These are phyloP conservation scores for Fusarium albosuccineum DNA, from an alignment of 2,329 filamentous ascomycete genomes.

Conservation along the genomic window DNA sequence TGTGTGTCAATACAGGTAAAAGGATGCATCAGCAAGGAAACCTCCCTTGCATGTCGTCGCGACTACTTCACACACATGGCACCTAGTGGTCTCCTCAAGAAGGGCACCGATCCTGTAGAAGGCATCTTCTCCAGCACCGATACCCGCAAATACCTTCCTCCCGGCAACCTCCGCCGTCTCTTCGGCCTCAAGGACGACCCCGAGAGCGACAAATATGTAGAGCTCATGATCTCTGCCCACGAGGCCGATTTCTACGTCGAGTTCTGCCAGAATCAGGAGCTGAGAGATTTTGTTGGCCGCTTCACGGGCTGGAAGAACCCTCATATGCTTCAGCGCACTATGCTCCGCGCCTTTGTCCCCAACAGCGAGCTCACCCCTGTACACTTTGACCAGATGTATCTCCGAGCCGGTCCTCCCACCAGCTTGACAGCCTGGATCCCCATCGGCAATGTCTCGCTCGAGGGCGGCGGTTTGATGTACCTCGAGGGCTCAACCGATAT, in stretches of 20 bases:
- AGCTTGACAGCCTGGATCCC: neutral
- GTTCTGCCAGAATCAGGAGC: conserved; percentile 14
- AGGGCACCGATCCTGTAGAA: neutral
- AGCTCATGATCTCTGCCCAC: conserved; percentile 3
- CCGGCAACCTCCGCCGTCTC: neutral
- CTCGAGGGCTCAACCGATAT: conserved; percentile 16
- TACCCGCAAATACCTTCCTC: conserved; percentile 3
- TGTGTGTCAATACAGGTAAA: neutral
- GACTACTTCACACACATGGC: conserved; percentile 26
- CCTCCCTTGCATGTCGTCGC: conserved; percentile 15
- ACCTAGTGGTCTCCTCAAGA: conserved; percentile 21
- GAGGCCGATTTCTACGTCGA: conserved; percentile 2
- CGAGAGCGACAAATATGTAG: neutral
- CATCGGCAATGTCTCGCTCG: neutral
- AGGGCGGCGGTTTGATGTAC: neutral
- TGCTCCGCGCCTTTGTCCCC: conserved; percentile 2
- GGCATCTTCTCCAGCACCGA: neutral
- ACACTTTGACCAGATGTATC: conserved; percentile 3
- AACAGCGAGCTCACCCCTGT: neutral
- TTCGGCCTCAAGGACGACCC: conserved; percentile 1
- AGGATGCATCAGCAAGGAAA: conserved; percentile 18
- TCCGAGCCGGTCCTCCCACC: neutral
- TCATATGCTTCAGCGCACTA: conserved; percentile 26
- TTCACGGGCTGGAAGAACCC: conserved; percentile 27
- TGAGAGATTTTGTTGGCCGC: conserved; percentile 13